These are phyloP conservation scores for Boletus rufocinnamomeus DNA, from an alignment of 768 basidiomycete genomes.

Conservation along the genomic window DNA sequence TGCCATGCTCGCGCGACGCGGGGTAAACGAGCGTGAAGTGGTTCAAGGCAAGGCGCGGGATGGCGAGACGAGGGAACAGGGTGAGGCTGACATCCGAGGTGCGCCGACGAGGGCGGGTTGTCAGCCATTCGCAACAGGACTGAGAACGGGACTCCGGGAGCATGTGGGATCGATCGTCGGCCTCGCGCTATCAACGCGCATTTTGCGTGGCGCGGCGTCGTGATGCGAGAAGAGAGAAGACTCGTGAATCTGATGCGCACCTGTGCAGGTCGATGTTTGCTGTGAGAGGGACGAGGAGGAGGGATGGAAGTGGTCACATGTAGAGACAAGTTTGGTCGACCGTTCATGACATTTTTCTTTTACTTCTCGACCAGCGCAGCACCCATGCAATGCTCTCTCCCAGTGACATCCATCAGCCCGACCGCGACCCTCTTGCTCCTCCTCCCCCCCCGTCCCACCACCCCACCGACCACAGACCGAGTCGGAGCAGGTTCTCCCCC, in stretches of 20 bases:
- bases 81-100: slow-evolving; percentile 4
- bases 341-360: slow-evolving; percentile 1
- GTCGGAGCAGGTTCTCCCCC: not conserved
- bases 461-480: not conserved
- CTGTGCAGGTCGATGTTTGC: not conserved
- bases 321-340: not conserved
- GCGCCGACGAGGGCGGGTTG: not conserved
- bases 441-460: slow-evolving; percentile 1
- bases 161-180: slow-evolving; percentile 14
- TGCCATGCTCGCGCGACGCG: slow-evolving; percentile 3
- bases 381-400: slow-evolving; percentile 22
- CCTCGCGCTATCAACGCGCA: slow-evolving; percentile 16
- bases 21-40: not conserved
- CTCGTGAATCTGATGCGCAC: not conserved
- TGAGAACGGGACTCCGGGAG: not conserved
- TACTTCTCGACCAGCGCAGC: slow-evolving; percentile 12
- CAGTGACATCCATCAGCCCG: slow-evolving; percentile 21
- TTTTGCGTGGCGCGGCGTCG: slow-evolving; percentile 10
- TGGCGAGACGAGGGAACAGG: not conserved
- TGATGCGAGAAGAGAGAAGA: slow-evolving; percentile 1
- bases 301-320: not conserved
- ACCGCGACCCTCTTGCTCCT: slow-evolving; percentile 1
- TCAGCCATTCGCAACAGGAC: slow-evolving; percentile 7
- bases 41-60: not conserved
- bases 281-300: not conserved